Conservation (phyloP, 1,284 basidiomycete species). For the Grifola frondosa region DNA sequence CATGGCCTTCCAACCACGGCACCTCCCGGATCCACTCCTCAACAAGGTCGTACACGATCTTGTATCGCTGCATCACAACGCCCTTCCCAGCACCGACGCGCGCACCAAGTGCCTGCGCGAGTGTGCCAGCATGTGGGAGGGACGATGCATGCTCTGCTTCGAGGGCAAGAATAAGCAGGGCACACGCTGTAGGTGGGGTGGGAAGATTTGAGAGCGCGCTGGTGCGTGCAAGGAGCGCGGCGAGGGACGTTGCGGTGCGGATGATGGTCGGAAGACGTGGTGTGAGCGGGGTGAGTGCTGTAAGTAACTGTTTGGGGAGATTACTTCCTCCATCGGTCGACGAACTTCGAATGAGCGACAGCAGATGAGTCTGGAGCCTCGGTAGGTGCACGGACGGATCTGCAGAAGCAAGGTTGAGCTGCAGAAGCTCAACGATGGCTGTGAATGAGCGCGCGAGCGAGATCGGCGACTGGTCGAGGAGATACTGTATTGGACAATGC, state of each 20-base stretch:
- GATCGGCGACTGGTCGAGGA: constrained; percentile 53
- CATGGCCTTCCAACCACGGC: constrained; percentile 59
- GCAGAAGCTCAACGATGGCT: constrained; percentile 47
- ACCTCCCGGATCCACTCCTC: constrained; percentile 60
- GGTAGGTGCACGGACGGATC: constrained; percentile 44
- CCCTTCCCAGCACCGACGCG: constrained; percentile 49
- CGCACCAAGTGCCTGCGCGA: constrained; percentile 54
- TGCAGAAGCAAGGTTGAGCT: constrained; percentile 44
- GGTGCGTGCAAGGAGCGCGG: constrained; percentile 48
- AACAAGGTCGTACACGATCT: constrained; percentile 57
- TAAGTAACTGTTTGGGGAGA: constrained; percentile 39
- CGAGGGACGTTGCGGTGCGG: constrained; percentile 56
- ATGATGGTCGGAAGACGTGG: constrained; percentile 43
- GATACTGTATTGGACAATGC: constrained; percentile 33
- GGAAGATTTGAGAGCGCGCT: constrained; percentile 38
- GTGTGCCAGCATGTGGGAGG: constrained; percentile 51
- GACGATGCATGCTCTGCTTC: constrained; percentile 62
- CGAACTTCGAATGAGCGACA: constrained; percentile 32
- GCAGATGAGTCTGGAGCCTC: constrained; percentile 48
- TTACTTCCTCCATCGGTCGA: constrained; percentile 16
- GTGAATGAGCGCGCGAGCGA: constrained; percentile 56
- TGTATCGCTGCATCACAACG: constrained; percentile 67
- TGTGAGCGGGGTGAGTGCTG: constrained; percentile 40
- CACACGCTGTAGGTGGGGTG: constrained; percentile 59
- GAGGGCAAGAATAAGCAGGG: constrained; percentile 66